These are phyloP conservation scores for Orbilia quercus DNA, from an alignment of 2,329 filamentous ascomycete species.

Conservation along the genomic window DNA sequence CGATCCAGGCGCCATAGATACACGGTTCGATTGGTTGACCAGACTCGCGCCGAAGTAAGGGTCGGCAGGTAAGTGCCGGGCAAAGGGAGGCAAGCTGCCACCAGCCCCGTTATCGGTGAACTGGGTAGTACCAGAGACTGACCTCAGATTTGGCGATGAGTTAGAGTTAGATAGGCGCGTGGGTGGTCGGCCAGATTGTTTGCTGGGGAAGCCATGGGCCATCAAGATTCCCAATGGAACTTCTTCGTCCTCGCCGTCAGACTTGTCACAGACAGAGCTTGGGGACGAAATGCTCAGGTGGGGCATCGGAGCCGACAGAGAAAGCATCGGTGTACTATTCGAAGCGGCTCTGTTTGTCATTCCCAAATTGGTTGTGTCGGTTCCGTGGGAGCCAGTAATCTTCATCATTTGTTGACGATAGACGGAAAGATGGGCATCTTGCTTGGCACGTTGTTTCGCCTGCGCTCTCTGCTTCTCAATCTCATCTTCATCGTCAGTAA, in stretches of 20 bases:
- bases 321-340: constrained; percentile 63
- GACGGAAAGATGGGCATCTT: constrained; percentile 88
- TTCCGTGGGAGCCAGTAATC: constrained; percentile 74
- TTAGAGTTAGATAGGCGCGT: constrained; percentile 73
- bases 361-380: constrained; percentile 57
- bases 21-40: constrained; percentile 76
- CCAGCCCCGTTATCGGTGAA: constrained; percentile 61
- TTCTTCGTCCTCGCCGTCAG: constrained; percentile 82
- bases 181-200: constrained; percentile 73
- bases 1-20: constrained; percentile 73
- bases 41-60: constrained; percentile 81
- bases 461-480: constrained; percentile 77
- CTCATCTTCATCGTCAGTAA: constrained; percentile 70
- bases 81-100: constrained; percentile 79
- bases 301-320: constrained; percentile 61
- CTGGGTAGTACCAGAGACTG: constrained; percentile 69
- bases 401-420: constrained; percentile 98
- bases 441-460: constrained; percentile 81
- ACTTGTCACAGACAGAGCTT: constrained; percentile 58
- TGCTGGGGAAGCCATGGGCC: constrained; percentile 87
- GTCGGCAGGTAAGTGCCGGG: constrained; percentile 82
- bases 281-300: constrained; percentile 59
- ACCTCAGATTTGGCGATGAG: constrained; percentile 79
- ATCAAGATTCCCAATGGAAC: constrained; percentile 86
- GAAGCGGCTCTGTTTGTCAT: constrained; percentile 61